These are phyloP conservation scores for Chrysoporthe puriensis DNA, from an alignment of 2,329 filamentous ascomycete genomes.

Conservation along the genomic window DNA sequence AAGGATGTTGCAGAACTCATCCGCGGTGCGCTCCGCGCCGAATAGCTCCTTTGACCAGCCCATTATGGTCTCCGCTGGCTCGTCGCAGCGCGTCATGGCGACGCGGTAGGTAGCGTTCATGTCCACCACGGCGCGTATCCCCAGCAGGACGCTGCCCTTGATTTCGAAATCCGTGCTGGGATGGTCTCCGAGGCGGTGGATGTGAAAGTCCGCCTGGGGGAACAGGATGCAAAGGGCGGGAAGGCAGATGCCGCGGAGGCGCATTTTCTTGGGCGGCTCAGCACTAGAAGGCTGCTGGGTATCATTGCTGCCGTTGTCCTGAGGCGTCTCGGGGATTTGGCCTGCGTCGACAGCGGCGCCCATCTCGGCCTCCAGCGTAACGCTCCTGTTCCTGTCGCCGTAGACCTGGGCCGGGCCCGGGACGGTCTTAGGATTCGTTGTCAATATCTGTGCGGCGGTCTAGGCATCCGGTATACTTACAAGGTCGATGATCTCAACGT, in stretches of 20 bases:
- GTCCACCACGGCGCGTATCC: background rate
- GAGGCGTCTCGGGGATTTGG: background rate
- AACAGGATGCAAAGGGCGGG: background rate
- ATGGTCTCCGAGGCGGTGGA: background rate
- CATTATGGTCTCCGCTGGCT: background rate
- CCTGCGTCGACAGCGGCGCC: background rate
- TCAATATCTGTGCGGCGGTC: background rate
- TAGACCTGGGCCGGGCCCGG: background rate
- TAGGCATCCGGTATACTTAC: background rate
- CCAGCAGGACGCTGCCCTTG: background rate
- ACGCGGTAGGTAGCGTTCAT: background rate
- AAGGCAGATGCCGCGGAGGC: background rate
- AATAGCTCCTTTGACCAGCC: background rate
- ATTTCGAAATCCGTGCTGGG: background rate
- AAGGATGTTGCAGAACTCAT: background rate
- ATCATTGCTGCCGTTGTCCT: background rate
- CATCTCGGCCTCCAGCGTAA: background rate
- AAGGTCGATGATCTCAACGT: background rate
- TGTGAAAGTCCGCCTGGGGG: background rate
- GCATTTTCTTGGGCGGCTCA: background rate
- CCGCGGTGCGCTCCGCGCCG: background rate
- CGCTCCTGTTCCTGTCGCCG: background rate
- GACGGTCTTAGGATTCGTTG: background rate
- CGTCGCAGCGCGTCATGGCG: background rate
- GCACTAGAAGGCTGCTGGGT: background rate